Percentiles rank a stretch among this genome's conserved stretches.
Conservation (phyloP, 75 land plant genomes). For the Cunninghamia lanceolata region DNA sequence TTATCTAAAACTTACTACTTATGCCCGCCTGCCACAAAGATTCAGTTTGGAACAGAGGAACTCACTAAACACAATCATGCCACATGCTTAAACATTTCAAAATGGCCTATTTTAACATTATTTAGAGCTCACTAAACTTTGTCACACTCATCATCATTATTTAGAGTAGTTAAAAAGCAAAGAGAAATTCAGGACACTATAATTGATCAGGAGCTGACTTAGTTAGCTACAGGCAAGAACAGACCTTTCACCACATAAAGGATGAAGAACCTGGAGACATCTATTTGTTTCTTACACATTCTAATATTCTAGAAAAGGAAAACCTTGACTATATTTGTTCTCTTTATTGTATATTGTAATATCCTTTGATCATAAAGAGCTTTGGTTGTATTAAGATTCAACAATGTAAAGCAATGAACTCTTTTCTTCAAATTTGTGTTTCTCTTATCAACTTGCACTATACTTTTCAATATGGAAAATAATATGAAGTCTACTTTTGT, state of each 20-base stretch:
- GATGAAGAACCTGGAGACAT: background rate
- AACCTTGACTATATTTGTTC: background rate
- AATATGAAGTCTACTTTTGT: too few species aligned
- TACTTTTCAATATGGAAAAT: background rate
- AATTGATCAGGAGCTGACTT: background rate
- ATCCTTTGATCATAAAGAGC: background rate
- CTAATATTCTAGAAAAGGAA: background rate
- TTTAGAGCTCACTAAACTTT: background rate
- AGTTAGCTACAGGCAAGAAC: too few species aligned
- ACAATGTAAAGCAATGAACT: background rate
- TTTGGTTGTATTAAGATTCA: background rate
- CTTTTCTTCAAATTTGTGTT: background rate
- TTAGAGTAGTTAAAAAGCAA: background rate
- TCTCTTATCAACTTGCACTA: background rate
- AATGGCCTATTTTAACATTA: background rate
- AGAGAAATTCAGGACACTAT: background rate
- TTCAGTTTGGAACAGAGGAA: background rate
- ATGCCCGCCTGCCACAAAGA: background rate
- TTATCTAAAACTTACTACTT: background rate
- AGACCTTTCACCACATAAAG: background rate
- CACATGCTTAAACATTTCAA: too few species aligned
- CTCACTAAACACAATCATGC: background rate
- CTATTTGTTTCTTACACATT: background rate
- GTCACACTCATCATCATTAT: background rate
- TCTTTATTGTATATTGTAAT: background rate